phyloP scores from a whole-genome alignment of 352 stramenopile species.

The Globisporangium orthogonon region DNA sequence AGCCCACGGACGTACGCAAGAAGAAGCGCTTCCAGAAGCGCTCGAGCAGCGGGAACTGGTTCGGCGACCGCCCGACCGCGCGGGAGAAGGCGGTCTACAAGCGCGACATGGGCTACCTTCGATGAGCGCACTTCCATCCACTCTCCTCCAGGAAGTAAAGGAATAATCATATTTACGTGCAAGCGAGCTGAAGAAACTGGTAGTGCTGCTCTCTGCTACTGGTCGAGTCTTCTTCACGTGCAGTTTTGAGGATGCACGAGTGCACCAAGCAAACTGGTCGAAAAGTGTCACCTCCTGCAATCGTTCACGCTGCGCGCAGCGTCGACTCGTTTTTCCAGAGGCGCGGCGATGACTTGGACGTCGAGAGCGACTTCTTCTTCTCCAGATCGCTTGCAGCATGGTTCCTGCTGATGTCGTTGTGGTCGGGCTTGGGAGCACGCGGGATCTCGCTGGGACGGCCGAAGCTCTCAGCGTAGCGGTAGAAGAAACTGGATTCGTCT shows the following conservation, averaged over 20 bases:
- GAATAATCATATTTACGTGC: no score
- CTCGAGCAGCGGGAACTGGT: slow-evolving; percentile 85
- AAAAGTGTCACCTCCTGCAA: not conserved
- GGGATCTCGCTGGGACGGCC: not conserved
- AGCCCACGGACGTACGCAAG: slow-evolving; percentile 60
- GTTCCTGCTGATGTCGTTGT: not conserved
- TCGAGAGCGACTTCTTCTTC: not conserved
- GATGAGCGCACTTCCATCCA: slow-evolving; percentile 14
- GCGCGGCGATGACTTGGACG: slow-evolving; percentile 1
- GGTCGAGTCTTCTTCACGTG: no score
- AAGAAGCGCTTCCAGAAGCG: slow-evolving; percentile 74
- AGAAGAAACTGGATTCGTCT: slow-evolving; percentile 7
- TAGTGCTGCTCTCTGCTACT: no score
- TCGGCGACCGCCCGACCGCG: slow-evolving; percentile 68
- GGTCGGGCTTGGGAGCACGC: not conserved
- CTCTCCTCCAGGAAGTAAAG: no score
- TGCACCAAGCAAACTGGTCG: no score
- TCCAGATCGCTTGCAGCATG: slow-evolving; percentile 11
- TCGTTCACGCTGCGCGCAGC: slow-evolving; percentile 4
- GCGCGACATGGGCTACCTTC: slow-evolving; percentile 74
- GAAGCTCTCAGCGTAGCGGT: slow-evolving; percentile 8
- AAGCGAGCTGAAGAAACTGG: no score
- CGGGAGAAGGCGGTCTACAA: slow-evolving; percentile 78
- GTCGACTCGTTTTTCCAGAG: slow-evolving; percentile 14
- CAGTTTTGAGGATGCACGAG: no score